Conservation (phyloP, 2,329 filamentous ascomycete species). For the Thermoascus crustaceus region DNA sequence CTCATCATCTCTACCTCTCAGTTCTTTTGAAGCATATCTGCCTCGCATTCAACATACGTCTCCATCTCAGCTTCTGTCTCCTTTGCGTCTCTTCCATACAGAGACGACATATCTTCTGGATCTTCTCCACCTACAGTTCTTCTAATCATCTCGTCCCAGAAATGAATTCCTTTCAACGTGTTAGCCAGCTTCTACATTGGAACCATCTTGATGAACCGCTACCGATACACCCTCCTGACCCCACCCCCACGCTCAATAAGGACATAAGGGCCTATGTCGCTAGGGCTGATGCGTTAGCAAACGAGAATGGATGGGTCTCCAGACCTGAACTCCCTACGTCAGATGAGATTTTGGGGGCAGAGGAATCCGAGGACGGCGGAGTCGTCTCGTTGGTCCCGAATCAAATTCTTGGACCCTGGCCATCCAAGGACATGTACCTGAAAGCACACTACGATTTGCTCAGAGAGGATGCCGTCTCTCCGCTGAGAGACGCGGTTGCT, state of each 20-base stretch:
- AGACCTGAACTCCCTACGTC: constrained; percentile 34
- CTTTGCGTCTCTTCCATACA: too few relatives aligned
- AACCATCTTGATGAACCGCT: too few relatives aligned
- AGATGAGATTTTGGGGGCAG: constrained; percentile 29
- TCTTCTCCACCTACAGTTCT: too few relatives aligned
- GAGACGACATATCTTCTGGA: too few relatives aligned
- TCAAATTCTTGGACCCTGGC: constrained; percentile 49
- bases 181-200: too few relatives aligned
- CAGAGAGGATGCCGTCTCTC: constrained; percentile 63
- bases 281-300: constrained; percentile 8
- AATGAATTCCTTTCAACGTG: too few relatives aligned
- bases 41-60: too few relatives aligned
- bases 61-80: too few relatives aligned
- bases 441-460: constrained; percentile 66
- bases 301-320: constrained; percentile 22
- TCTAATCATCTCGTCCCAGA: too few relatives aligned
- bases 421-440: constrained; percentile 58
- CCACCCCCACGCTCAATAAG: constrained; percentile 14
- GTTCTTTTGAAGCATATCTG: too few relatives aligned
- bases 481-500: constrained; percentile 59
- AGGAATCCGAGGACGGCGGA: constrained; percentile 14
- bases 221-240: too few relatives aligned
- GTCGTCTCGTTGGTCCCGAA: constrained; percentile 43
- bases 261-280: constrained; percentile 24
- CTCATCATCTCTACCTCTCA: too few relatives aligned